These are phyloP conservation scores for Colletotrichum sp. DNA, from an alignment of 2,329 filamentous ascomycete species.

Conservation along the genomic window DNA sequence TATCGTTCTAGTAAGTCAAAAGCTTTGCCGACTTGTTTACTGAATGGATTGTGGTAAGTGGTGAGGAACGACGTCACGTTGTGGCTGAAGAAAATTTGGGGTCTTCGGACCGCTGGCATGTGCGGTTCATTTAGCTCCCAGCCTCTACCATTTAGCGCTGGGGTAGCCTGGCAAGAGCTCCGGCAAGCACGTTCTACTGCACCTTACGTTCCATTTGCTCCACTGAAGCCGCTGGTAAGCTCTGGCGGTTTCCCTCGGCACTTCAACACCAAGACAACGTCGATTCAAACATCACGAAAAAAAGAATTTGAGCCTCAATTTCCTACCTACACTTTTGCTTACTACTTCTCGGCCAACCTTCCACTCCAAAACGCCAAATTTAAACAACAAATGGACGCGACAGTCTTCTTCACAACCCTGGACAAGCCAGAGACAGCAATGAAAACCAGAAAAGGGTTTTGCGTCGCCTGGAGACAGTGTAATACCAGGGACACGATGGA, in stretches of 20 bases:
- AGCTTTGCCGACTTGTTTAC: background rate
- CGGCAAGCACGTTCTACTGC: background rate
- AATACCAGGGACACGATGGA: conserved; percentile 17
- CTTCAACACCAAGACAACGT: background rate
- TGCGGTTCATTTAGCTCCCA: background rate
- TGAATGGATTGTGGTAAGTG: background rate
- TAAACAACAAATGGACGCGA: background rate
- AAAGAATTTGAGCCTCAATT: background rate
- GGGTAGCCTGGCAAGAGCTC: background rate
- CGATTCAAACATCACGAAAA: background rate
- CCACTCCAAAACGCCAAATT: background rate
- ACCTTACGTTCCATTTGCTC: background rate
- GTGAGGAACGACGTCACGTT: conserved; percentile 3
- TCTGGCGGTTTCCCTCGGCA: background rate
- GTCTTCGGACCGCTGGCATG: background rate
- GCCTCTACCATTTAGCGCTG: conserved; percentile 5
- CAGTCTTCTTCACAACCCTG: conserved; percentile 7
- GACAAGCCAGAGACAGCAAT: conserved; percentile 7
- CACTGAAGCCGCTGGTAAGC: background rate
- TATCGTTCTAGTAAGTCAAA: background rate
- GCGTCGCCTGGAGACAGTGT: conserved; percentile 16
- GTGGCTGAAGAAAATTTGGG: conserved; percentile 12
- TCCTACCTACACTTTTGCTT: background rate
- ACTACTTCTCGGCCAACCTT: background rate
- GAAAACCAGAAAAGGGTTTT: background rate